phyloP scores from a whole-genome alignment of 1,139 yeast species.

The Yamadazyma trypodendri region DNA sequence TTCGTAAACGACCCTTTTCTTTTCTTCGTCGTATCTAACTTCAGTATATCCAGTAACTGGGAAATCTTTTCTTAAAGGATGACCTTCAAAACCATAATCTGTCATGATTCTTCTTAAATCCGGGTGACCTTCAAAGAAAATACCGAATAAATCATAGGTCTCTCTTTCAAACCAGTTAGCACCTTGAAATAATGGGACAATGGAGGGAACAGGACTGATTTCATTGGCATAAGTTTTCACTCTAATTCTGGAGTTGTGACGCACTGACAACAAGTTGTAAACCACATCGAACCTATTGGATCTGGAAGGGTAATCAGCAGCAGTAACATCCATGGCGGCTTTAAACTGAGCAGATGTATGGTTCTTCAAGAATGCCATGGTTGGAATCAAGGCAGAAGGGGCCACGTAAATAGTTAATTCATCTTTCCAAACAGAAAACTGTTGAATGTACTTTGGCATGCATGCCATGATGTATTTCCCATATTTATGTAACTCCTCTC shows the following conservation, averaged over 20 bases:
- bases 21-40: conserved; percentile 87
- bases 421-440: conserved; percentile 88
- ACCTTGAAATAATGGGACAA: conserved; percentile 70
- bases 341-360: conserved; percentile 84
- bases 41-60: conserved; percentile 91
- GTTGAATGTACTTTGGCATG: conserved; percentile 79
- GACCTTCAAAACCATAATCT: conserved; percentile 91
- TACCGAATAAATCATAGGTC: conserved; percentile 82
- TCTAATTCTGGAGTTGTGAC: conserved; percentile 84
- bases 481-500: conserved; percentile 77
- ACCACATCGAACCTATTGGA: conserved; percentile 85
- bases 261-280: conserved; percentile 75
- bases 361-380: conserved; percentile 65
- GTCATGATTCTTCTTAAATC: conserved; percentile 89
- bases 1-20: conserved; percentile 85
- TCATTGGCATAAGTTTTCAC: conserved; percentile 89
- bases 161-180: conserved; percentile 92
- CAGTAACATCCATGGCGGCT: conserved; percentile 77
- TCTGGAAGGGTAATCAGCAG: conserved; percentile 84
- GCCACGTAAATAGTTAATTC: conserved; percentile 77
- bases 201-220: conserved; percentile 76
- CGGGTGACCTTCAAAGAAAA: conserved; percentile 86
- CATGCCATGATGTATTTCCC: conserved; percentile 79
- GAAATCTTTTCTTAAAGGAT: conserved; percentile 89
- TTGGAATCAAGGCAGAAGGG: conserved; percentile 73